These are phyloP conservation scores for Psilocybe azurescens DNA, from an alignment of 768 basidiomycete genomes.

Conservation along the genomic window DNA sequence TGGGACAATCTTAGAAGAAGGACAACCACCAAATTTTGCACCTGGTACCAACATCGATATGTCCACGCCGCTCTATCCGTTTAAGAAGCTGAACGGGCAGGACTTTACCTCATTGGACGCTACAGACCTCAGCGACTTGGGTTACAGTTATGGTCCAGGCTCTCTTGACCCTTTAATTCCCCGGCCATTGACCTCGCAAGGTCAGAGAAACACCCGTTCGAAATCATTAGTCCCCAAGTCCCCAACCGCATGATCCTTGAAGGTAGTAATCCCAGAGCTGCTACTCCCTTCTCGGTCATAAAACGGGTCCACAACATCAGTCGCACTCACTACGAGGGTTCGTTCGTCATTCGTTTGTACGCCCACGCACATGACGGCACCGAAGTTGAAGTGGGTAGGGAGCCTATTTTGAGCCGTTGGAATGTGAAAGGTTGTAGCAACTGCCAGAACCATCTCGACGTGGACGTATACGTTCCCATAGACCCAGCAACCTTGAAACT, in stretches of 20 bases:
- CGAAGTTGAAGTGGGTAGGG: not conserved
- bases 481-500: not conserved
- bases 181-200: not conserved
- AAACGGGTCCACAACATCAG: not conserved
- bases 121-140: not conserved
- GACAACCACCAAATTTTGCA: not conserved
- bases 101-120: not conserved
- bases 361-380: not conserved
- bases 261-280: not conserved
- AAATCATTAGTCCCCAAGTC: not conserved
- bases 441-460: conserved; percentile 1
- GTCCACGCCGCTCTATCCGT: not conserved
- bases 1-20: not conserved
- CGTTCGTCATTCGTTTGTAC: not conserved
- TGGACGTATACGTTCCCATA: not conserved
- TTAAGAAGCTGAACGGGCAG: not conserved
- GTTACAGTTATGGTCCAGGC: not conserved
- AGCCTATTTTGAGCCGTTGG: not conserved
- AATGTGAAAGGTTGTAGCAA: not conserved
- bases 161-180: not conserved
- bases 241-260: not conserved
- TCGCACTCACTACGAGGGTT: not conserved
- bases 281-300: not conserved
- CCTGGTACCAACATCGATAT: not conserved
- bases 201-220: not conserved